Evolutionary conservation across 1,284 basidiomycete species (phyloP).

Genomic region (Ceratorhiza oryzae-sativae): DNA sequence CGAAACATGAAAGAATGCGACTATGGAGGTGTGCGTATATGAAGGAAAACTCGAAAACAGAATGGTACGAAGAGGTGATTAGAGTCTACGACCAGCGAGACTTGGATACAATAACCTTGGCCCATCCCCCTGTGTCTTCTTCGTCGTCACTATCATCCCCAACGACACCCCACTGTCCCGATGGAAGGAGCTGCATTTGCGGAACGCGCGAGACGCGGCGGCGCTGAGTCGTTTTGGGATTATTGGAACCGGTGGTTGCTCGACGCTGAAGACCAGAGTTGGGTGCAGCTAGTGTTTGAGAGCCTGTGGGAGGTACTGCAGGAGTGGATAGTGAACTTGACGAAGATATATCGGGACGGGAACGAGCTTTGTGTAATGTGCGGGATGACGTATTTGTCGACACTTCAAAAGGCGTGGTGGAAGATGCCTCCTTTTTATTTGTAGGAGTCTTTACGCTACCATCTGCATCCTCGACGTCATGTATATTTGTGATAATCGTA

Average conservation of each 20-base stretch:
- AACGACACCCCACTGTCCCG: constrained; percentile 41
- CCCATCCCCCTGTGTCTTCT: constrained; percentile 40
- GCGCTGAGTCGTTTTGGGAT: constrained; percentile 3
- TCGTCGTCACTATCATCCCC: constrained; percentile 40
- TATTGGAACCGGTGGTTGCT: constrained; percentile 2
- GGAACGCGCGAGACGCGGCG: constrained; percentile 30
- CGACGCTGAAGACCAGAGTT: constrained; percentile 14
- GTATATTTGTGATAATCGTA: constrained; percentile 10
- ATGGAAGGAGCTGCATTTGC: constrained; percentile 39
- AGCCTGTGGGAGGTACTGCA: neutral
- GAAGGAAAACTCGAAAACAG: neutral
- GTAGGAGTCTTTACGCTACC: constrained; percentile 7
- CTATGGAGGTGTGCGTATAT: neutral
- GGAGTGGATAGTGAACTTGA: neutral
- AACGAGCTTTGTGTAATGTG: constrained; percentile 16
- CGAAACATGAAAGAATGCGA: constrained; percentile 13
- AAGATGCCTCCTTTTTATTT: neutral
- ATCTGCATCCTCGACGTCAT: too few relatives aligned
- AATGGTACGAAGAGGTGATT: neutral
- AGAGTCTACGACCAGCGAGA: constrained; percentile 34
- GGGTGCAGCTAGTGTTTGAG: neutral
- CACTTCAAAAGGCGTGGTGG: neutral
- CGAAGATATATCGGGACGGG: constrained; percentile 32
- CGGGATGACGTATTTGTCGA: constrained; percentile 21
- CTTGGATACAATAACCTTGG: constrained; percentile 40